Percentiles rank a stretch among this genome's conserved stretches.
Evolutionary conservation across 441 rosid genomes (phyloP).

Genomic region (Corymbia calophylla): DNA sequence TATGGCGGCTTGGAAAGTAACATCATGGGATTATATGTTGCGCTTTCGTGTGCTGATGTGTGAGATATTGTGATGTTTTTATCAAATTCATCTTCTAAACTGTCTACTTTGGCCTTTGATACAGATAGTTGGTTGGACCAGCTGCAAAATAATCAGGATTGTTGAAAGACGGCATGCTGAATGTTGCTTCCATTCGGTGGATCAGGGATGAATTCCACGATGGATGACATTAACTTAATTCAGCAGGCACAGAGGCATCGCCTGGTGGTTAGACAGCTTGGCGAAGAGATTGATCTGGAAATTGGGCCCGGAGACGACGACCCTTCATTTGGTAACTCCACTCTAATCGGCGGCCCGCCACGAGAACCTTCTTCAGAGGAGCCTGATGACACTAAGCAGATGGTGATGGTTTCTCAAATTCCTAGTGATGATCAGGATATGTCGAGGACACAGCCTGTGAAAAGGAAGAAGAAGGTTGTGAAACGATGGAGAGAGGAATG

Average conservation of each 20-base stretch:
- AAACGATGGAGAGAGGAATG: constrained; percentile 99
- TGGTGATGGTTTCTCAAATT: constrained; percentile 66
- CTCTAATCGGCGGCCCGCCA: constrained; percentile 60
- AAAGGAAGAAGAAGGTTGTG: constrained; percentile 97
- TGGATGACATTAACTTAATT: constrained; percentile 97
- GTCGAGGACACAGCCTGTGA: constrained; percentile 53
- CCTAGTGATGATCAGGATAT: constrained; percentile 66
- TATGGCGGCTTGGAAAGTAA: background rate
- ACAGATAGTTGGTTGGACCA: constrained; percentile 8
- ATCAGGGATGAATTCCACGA: constrained; percentile 82
- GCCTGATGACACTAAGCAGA: constrained; percentile 77
- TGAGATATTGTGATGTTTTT: background rate
- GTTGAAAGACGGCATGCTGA: constrained; percentile 64
- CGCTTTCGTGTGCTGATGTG: background rate
- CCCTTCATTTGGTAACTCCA: constrained; percentile 66
- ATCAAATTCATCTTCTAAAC: background rate
- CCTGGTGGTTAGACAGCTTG: constrained; percentile 83
- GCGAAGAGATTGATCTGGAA: constrained; percentile 98
- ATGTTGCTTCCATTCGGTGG: constrained; percentile 82
- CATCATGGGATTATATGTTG: background rate
- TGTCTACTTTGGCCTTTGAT: constrained; percentile 2
- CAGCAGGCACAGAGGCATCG: constrained; percentile 98
- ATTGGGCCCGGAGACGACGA: constrained; percentile 95
- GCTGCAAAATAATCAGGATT: constrained; percentile 7
- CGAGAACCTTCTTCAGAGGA: constrained; percentile 77